Conservation (phyloP, 352 stramenopile genomes). For the Phytophthora pini region DNA sequence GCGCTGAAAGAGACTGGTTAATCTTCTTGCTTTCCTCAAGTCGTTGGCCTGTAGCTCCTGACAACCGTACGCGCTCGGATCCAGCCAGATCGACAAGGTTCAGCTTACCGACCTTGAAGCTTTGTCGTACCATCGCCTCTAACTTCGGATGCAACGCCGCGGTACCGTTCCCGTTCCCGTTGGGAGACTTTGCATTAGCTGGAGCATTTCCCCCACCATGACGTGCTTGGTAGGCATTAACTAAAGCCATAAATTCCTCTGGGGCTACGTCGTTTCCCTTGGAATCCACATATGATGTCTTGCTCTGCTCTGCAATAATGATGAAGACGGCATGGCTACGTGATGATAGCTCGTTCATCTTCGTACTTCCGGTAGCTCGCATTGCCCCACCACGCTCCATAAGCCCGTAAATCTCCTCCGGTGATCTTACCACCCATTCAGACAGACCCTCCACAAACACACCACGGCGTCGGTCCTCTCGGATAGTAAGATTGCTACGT, state of each 20-base stretch:
- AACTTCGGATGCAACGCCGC: slow-evolving; percentile 70
- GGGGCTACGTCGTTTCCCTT: slow-evolving; percentile 80
- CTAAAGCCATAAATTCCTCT: slow-evolving; percentile 87
- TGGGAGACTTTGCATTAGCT: slow-evolving; percentile 20
- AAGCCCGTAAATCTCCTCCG: slow-evolving; percentile 94
- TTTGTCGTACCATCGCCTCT: slow-evolving; percentile 91
- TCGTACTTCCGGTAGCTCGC: slow-evolving; percentile 84
- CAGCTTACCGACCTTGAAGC: slow-evolving; percentile 95
- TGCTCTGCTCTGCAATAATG: slow-evolving; percentile 94
- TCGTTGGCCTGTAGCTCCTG: slow-evolving; percentile 84
- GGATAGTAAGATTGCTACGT: slow-evolving; percentile 91
- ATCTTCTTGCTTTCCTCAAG: slow-evolving; percentile 95
- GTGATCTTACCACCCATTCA: slow-evolving; percentile 94
- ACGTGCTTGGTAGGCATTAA: slow-evolving; percentile 77
- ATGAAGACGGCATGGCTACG: slow-evolving; percentile 94
- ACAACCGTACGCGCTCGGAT: slow-evolving; percentile 90
- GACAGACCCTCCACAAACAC: slow-evolving; percentile 96
- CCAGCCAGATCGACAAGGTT: slow-evolving; percentile 94
- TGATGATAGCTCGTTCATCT: slow-evolving; percentile 91
- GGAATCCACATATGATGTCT: slow-evolving; percentile 89
- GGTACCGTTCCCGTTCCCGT: slow-evolving; percentile 40
- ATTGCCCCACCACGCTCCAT: slow-evolving; percentile 92
- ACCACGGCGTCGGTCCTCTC: slow-evolving; percentile 92
- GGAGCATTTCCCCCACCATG: slow-evolving; percentile 35
- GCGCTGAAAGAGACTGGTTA: slow-evolving; percentile 91